Base-by-base conservation (phyloP, 768 basidiomycete species). In the Amanita thiersii region DNA sequence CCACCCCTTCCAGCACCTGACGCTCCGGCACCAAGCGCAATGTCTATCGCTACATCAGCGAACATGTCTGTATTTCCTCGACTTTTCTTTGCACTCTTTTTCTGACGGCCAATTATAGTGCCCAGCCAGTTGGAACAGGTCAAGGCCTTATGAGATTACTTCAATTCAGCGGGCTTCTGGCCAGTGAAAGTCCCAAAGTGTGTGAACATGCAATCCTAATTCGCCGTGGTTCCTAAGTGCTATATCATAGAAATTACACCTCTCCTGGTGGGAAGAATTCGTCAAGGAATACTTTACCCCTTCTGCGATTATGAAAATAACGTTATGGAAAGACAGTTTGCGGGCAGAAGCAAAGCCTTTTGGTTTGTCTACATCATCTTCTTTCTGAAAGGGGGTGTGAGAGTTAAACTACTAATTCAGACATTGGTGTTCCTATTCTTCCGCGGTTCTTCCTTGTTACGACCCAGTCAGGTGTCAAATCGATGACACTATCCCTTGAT, bases 391-490 rank as follows among this genome's bases (percentile, higher is more conserved):
- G 40, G n/a, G n/a, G n/a, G n/a, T n/a, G n/a, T n/a, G n/a, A n/a
- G n/a, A n/a, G 10, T 21, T 29, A 12, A 5, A 17, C n/a, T 39
- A 20, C 8, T 30, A 6, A 6, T 42, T 15, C 56, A 89, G 87
- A 89, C 64, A 85, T 91, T 47, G 81, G 80, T 39, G 75, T 79
- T 32, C 81, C 79, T 19, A 86, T 86, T 45, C 65, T 88, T 24
- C 84, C 86, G 9, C 81, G 86, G 19, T 90, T 90, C 61, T 87
- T 89, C 64, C 72, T 86, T 23, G 85, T 87, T 14, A 87, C 85
- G 0, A 81, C 81, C 2, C 83, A 86, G 56, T 86, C 87, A 3
- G 88, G 87, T 19, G 87, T 90, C 39, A 79, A 79, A 48, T 83
- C 83, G 3, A 89, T 90, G 84, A 72, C 77, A 10, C 60, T 90